phyloP scores from a whole-genome alignment of 805 yeast species.

The Metschnikowia vanudenii region DNA sequence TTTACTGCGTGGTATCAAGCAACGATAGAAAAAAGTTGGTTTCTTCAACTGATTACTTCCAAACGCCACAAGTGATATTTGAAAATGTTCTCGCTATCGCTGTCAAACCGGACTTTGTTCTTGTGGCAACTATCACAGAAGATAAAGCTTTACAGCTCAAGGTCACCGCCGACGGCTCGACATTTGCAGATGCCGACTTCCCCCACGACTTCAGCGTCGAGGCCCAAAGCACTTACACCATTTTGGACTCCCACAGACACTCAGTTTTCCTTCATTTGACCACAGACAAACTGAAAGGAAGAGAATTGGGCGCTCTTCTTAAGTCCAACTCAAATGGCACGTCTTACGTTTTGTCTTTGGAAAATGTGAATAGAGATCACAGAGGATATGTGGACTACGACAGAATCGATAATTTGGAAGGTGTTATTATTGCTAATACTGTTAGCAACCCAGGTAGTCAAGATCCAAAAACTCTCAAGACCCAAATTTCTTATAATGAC shows the following conservation, averaged over 20 bases:
- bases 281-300: constrained; percentile 46
- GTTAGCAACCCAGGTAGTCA: constrained; percentile 56
- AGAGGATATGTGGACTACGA: constrained; percentile 88
- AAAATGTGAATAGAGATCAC: constrained; percentile 69
- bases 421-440: constrained; percentile 71
- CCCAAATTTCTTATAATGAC: constrained; percentile 82
- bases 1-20: constrained; percentile 60
- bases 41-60: constrained; percentile 56
- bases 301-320: constrained; percentile 74
- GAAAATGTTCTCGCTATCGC: constrained; percentile 72
- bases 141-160: constrained; percentile 54
- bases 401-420: constrained; percentile 77
- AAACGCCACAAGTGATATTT: constrained; percentile 41
- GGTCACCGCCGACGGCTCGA: constrained; percentile 75
- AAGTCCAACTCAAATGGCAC: constrained; percentile 94
- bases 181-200: constrained; percentile 75
- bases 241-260: constrained; percentile 68
- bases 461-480: constrained; percentile 54
- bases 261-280: constrained; percentile 84
- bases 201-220: constrained; percentile 63
- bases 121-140: constrained; percentile 63
- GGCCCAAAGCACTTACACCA: constrained; percentile 63
- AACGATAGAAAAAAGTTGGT: constrained; percentile 33
- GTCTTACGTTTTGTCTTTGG: constrained; percentile 65
- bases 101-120: constrained; percentile 63